These are phyloP conservation scores for Colletotrichum filicis DNA, from an alignment of 2,329 filamentous ascomycete species.

Conservation along the genomic window DNA sequence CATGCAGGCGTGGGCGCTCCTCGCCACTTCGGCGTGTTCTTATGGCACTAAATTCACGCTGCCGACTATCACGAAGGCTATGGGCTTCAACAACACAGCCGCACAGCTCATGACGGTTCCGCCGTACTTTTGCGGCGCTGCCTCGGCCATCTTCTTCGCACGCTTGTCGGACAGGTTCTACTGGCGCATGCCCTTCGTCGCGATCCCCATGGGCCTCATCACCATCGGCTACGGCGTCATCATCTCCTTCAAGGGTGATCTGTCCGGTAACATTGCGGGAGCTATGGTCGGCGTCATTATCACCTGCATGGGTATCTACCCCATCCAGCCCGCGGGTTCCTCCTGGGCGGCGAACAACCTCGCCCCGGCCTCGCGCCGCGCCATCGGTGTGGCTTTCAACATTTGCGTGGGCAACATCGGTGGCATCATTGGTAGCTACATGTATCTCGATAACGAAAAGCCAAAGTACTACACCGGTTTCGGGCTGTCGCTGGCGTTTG, in stretches of 20 bases:
- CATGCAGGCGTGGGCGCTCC: conserved; percentile 42
- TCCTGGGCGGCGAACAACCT: conserved; percentile 77
- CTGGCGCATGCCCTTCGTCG: conserved; percentile 75
- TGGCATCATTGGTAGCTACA: conserved; percentile 52
- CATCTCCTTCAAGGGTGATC: conserved; percentile 69
- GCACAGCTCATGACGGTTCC: conserved; percentile 66
- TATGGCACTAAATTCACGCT: conserved; percentile 40
- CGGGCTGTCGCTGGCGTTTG: conserved; percentile 46
- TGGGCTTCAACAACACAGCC: conserved; percentile 37
- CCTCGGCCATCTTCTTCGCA: conserved; percentile 72
- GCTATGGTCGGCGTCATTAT: conserved; percentile 77
- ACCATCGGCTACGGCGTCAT: conserved; percentile 67
- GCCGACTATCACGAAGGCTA: conserved; percentile 37
- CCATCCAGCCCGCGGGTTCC: conserved; percentile 70
- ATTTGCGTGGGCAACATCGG: conserved; percentile 52
- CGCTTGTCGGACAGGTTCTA: conserved; percentile 74
- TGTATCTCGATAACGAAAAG: conserved; percentile 48
- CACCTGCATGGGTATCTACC: conserved; percentile 77
- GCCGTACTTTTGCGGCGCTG: conserved; percentile 69
- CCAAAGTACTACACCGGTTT: conserved; percentile 50
- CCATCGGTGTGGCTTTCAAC: conserved; percentile 50
- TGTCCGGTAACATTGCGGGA: conserved; percentile 54
- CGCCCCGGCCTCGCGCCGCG: conserved; percentile 52
- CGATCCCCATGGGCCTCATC: conserved; percentile 66
- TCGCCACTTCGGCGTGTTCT: conserved; percentile 40